Percentiles rank a stretch among this genome's conserved stretches.
Conservation (phyloP, 225 moss, liverwort and hornwort species). For the Antitrichia curtipendula region DNA sequence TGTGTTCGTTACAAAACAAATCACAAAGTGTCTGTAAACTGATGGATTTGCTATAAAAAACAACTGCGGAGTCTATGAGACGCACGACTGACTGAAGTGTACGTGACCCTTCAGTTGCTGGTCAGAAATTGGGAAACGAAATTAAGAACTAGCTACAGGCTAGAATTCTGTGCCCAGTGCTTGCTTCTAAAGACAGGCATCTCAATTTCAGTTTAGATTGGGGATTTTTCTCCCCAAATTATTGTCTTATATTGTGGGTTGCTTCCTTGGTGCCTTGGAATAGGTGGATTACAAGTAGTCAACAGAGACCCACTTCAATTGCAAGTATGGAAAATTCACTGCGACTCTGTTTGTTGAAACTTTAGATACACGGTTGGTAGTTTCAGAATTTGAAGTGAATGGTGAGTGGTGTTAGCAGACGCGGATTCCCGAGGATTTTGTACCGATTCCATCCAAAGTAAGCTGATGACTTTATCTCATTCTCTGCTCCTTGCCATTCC, state of each 20-base stretch:
- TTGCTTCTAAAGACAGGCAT: no score
- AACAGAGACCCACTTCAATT: background rate
- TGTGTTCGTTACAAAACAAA: no score
- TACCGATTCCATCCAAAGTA: conserved; percentile 13
- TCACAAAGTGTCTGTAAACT: no score
- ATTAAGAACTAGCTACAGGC: no score
- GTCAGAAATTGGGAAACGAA: no score
- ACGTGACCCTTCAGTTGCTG: no score
- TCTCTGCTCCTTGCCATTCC: background rate
- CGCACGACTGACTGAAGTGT: no score
- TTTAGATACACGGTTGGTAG: background rate
- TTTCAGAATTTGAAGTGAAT: background rate
- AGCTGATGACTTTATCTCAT: background rate
- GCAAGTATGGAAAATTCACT: background rate
- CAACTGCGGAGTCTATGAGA: no score
- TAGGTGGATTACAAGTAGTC: background rate
- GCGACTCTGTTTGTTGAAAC: background rate
- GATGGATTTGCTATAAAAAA: no score
- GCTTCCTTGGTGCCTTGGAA: background rate
- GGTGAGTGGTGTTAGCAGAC: background rate
- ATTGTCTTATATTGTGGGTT: background rate
- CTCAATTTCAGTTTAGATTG: no score
- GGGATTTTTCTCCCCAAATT: no score
- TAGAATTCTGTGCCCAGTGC: no score
- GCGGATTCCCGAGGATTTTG: conserved; percentile 25